Evolutionary conservation across 148 eudicot species (phyloP), one percentile per base, ranked within the genome.

Genomic region (Rhododendron griersonianum): DNA sequence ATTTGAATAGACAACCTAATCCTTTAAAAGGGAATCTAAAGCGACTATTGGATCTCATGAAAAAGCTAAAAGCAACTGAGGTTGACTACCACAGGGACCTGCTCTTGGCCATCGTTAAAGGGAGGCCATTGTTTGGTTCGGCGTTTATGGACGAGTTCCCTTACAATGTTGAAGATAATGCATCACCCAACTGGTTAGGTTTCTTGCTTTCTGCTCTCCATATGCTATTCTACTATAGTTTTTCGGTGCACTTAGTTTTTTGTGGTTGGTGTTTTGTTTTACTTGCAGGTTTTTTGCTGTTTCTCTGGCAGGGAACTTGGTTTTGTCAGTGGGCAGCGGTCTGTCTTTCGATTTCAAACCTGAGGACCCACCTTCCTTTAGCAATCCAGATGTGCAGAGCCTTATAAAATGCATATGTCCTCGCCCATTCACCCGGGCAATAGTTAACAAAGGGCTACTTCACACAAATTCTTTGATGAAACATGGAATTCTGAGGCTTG

Each of bases 21-120:
- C 91, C 98, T 7, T 87, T 95, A 48, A 95, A 89, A 84, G 99
- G 99, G 35, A 98, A 98, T 73, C 85, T 48, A 23, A 95, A 92
- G 84, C 91, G 99, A 53, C 92, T 98, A 16, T 86, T 92, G 89
- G 96, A 81, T 89, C 83, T 95, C 30, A 93, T 98, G 98, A 98
- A 98, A 92, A 98, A 95, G 91, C 94, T 98, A 86, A 93, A 90
- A 88, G 96, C 98, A 61, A 91, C 93, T 0, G 98, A 95, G 80
- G 75, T 88, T 89, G 93, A 78, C 74, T 91, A 91, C 90, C 99
- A 98, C 75, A 90, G 88, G 73, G 91, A 89, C 45, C 84, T 98
- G 87, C 93, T 98, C 88, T 90, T 93, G 92, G 94, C 93, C 3
- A 90, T 95, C 78, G 98, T 98, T 7, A 89, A 85, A 30, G 99